Evolutionary conservation across 1,284 basidiomycete genomes (phyloP).

Genomic region (Marasmius oreades): DNA sequence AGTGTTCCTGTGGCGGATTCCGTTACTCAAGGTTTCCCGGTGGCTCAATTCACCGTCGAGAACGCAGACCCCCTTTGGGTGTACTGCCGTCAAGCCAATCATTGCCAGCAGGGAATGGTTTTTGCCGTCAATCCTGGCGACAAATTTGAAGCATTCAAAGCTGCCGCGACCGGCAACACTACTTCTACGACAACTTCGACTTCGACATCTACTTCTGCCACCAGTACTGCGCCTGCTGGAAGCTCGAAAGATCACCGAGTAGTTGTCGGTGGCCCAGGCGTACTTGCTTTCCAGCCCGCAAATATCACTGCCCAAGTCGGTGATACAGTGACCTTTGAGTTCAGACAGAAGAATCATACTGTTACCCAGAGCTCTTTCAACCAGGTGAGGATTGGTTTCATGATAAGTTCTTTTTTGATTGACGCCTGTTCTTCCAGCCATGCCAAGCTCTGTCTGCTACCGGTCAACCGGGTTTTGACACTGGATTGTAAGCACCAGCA

Average conservation of each 20-base stretch:
- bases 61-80: conserved; percentile 57
- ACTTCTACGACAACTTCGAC: conserved; percentile 18
- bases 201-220: conserved; percentile 26
- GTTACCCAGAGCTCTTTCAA: conserved; percentile 58
- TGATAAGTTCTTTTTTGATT: conserved; percentile 12
- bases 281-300: conserved; percentile 46
- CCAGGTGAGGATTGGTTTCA: conserved; percentile 48
- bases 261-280: conserved; percentile 43
- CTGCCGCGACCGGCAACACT: conserved; percentile 38
- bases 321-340: conserved; percentile 62
- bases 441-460: conserved; percentile 22
- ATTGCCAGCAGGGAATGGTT: conserved; percentile 49
- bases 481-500: conserved; percentile 46
- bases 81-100: conserved; percentile 18
- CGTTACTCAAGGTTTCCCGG: conserved; percentile 42
- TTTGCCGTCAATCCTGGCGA: conserved; percentile 58
- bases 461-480: conserved; percentile 55
- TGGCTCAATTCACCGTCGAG: conserved; percentile 38
- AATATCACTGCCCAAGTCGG: conserved; percentile 54
- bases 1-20: conserved; percentile 49
- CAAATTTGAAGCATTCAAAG: conserved; percentile 50
- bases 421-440: conserved; percentile 4
- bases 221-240: conserved; percentile 31
- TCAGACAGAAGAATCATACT: conserved; percentile 47
- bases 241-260: conserved; percentile 40